Base-by-base conservation (phyloP, 768 basidiomycete species). In the Phaeotremella skinneri region DNA sequence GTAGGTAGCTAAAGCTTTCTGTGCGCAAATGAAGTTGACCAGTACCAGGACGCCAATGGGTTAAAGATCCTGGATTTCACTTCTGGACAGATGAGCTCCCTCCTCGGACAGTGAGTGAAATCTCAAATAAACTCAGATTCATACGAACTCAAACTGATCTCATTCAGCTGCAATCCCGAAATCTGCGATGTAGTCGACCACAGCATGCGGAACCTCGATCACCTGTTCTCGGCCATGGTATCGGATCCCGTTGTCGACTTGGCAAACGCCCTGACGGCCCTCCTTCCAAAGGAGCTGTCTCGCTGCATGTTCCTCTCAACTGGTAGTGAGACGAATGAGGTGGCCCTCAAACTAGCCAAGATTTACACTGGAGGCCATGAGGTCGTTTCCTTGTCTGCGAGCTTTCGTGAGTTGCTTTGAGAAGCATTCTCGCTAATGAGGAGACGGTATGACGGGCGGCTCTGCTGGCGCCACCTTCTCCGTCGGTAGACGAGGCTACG, bases 321-420 rank as follows among this genome's bases (percentile, higher is more conserved):
- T 3, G 70, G 70, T 1, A 42, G 45, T 9, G 70, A 72, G 50
- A 59, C 61, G n/a, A 63, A 58, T 39, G 70, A 72, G 45, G 53
- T 51, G 14, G 70, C 70, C 21, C 32, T 72, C 20, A 67, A 66
- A 56, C 49, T 72, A 34, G 70, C 70, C 11, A 72, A 72, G 59
- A 45, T 65, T 29, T 62, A 60, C 43, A 72, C 68, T 11, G 70
- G 70, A 4, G 64, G 62, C 34, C 59, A 61, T 26, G 70, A 72
- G 49, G 53, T 72, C 11, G 62, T 69, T 14, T 56, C 58, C 20
- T 57, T 69, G 16, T 62, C 66, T 6, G 61, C 61, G n/a, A 45
- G 52, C 31, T 72, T 52, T 13, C 70, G 63, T 64, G 21, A 54
- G 63, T 61, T 27, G 13, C 25, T 17, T n/a, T 34, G 16, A 7